Conservation (phyloP, 2,329 filamentous ascomycete species). For the Fusarium euwallaceae region DNA sequence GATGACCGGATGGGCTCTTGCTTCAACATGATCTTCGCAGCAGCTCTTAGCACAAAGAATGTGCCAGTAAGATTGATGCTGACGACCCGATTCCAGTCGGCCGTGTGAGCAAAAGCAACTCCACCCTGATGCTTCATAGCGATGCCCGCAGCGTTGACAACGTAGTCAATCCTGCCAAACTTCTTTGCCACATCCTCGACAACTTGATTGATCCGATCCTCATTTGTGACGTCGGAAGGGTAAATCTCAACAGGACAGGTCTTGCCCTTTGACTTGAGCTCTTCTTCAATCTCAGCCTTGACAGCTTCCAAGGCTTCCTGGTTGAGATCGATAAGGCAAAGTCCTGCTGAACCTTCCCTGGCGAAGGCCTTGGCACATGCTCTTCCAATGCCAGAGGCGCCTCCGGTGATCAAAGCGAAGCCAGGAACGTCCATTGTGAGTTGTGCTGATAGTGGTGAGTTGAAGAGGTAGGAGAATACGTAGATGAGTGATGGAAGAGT, state of each 20-base stretch:
- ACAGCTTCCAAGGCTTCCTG: conserved; percentile 27
- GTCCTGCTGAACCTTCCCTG: conserved; percentile 45
- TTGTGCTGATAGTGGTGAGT: neutral
- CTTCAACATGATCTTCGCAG: conserved; percentile 58
- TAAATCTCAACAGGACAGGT: conserved; percentile 17
- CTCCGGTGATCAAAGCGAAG: conserved; percentile 49
- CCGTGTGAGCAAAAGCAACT: conserved; percentile 51
- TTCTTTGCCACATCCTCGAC: conserved; percentile 44
- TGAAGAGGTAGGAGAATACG: neutral
- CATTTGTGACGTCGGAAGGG: conserved; percentile 48
- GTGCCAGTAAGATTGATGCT: conserved; percentile 59
- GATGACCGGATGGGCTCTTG: conserved; percentile 56
- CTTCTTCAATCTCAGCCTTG: conserved; percentile 38
- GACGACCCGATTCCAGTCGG: conserved; percentile 56
- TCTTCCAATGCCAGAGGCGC: conserved; percentile 49
- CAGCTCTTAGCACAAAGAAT: conserved; percentile 57
- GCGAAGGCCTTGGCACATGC: conserved; percentile 49
- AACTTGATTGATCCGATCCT: conserved; percentile 37
- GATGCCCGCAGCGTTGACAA: conserved; percentile 57
- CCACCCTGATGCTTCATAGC: conserved; percentile 54
- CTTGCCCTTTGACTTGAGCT: neutral
- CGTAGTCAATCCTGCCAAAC: conserved; percentile 57
- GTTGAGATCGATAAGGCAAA: conserved; percentile 47
- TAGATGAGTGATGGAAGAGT: neutral
- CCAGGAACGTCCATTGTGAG: conserved; percentile 47